phyloP scores from a whole-genome alignment of 2,329 filamentous ascomycete species.

The Aspergillaceae sp. region DNA sequence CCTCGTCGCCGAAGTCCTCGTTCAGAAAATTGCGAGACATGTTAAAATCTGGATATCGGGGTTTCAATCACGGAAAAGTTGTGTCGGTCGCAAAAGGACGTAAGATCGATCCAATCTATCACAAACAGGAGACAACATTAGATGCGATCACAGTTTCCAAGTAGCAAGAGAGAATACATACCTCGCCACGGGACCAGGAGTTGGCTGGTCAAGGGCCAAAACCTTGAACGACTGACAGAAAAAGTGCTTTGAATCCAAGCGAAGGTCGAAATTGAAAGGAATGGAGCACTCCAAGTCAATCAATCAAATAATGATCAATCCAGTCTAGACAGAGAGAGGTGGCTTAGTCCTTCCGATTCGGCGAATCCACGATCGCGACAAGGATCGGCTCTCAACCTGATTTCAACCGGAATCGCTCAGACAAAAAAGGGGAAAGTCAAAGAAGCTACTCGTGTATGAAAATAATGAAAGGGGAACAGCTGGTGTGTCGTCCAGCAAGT shows the following conservation, averaged over 20 bases:
- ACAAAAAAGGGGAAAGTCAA: not conserved
- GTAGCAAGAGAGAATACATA: too few species aligned
- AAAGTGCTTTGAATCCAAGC: too few species aligned
- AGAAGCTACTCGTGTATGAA: not conserved
- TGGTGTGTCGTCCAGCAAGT: not conserved
- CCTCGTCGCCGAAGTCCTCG: slow-evolving; percentile 52
- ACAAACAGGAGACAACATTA: not conserved
- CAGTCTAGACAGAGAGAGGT: too few species aligned
- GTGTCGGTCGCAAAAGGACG: not conserved
- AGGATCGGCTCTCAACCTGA: not conserved
- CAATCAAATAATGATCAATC: not conserved
- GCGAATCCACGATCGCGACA: slow-evolving; percentile 13
- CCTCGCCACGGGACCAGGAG: too few species aligned
- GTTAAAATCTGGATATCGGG: slow-evolving; percentile 3
- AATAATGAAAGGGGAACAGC: too few species aligned
- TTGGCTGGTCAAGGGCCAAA: too few species aligned
- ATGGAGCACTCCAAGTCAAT: not conserved
- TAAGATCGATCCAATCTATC: not conserved
- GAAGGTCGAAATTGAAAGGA: not conserved
- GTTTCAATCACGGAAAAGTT: not conserved
- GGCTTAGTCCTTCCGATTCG: not conserved
- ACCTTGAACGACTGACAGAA: too few species aligned
- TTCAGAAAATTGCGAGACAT: slow-evolving; percentile 41
- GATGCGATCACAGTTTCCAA: not conserved
- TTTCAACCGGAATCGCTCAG: not conserved